A percentile compares a stretch with the other conserved stretches of the same genome.
These are phyloP conservation scores for Clitopilus passeckerianus DNA, from an alignment of 768 basidiomycete species.

Conservation along the genomic window DNA sequence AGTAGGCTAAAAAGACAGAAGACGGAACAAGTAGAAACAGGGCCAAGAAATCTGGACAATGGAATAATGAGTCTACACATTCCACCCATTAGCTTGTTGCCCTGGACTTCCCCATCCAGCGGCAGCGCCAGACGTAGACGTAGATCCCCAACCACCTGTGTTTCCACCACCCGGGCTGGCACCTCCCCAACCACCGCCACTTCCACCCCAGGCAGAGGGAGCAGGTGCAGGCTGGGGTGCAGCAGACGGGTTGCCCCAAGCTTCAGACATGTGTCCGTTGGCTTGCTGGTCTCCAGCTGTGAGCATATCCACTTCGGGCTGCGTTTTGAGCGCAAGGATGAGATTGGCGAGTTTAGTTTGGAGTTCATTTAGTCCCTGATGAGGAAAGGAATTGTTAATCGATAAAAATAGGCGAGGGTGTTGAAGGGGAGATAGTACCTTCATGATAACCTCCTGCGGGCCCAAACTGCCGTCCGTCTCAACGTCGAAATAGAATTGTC, in stretches of 20 bases:
- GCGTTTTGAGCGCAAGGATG: slow-evolving; percentile 67
- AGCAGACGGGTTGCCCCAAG: slow-evolving; percentile 15
- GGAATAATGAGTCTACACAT: slow-evolving; percentile 20
- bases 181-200: slow-evolving; percentile 15
- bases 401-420: slow-evolving; percentile 1
- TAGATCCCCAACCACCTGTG: slow-evolving; percentile 30
- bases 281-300: slow-evolving; percentile 30
- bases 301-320: slow-evolving; percentile 52
- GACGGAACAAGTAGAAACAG: not conserved
- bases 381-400: not conserved
- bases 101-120: slow-evolving; percentile 48
- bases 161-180: slow-evolving; percentile 17
- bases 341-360: slow-evolving; percentile 79
- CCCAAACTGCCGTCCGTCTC: slow-evolving; percentile 90
- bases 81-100: slow-evolving; percentile 54
- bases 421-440: slow-evolving; percentile 40
- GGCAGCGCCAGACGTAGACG: slow-evolving; percentile 19
- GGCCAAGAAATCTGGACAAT: not conserved
- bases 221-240: not conserved
- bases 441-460: slow-evolving; percentile 87
- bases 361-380: slow-evolving; percentile 70
- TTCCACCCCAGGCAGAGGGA: slow-evolving; percentile 15
- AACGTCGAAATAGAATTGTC: slow-evolving; percentile 90
- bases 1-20: not conserved
- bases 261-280: slow-evolving; percentile 21